A percentile compares a stretch with the other conserved stretches of the same genome.
These are phyloP conservation scores for Iris macrosiphon DNA, from an alignment of 106 monocot species.

Conservation along the genomic window DNA sequence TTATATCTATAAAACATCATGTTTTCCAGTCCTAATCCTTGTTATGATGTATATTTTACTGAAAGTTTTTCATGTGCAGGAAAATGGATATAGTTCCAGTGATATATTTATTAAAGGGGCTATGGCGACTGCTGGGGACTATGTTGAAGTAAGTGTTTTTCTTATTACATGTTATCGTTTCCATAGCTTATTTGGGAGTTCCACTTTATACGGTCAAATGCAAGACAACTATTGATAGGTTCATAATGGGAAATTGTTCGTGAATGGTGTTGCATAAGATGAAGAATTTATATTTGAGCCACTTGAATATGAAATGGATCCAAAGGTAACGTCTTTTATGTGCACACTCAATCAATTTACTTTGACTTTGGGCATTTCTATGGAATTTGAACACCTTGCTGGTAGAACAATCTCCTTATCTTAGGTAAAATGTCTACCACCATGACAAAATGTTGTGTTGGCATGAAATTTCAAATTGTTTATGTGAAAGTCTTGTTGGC, in stretches of 20 bases:
- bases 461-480: too few relatives aligned
- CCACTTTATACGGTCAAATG: background rate
- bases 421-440: too few relatives aligned
- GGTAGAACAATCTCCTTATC: too few relatives aligned
- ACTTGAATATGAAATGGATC: conserved; percentile 66
- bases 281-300: conserved; percentile 91
- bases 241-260: conserved; percentile 63
- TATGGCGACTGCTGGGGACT: conserved; percentile 81
- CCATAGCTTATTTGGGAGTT: background rate
- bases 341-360: too few relatives aligned
- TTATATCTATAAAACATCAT: too few relatives aligned
- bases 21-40: too few relatives aligned
- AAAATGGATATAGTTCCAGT: conserved; percentile 49
- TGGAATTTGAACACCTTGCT: too few relatives aligned
- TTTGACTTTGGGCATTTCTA: too few relatives aligned
- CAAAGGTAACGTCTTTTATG: conserved; percentile 49
- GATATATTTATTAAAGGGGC: conserved; percentile 98
- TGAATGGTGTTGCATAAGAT: conserved; percentile 75
- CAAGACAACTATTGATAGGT: conserved; percentile 34
- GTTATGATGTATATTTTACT: background rate
- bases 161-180: background rate
- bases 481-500: too few relatives aligned
- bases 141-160: conserved; percentile 58
- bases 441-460: too few relatives aligned
- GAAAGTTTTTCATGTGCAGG: conserved; percentile 27